Evolutionary conservation across 2,329 filamentous ascomycete genomes (phyloP), one percentile per base, ranked within the genome.

Genomic region (Pseudopyricularia javanii): DNA sequence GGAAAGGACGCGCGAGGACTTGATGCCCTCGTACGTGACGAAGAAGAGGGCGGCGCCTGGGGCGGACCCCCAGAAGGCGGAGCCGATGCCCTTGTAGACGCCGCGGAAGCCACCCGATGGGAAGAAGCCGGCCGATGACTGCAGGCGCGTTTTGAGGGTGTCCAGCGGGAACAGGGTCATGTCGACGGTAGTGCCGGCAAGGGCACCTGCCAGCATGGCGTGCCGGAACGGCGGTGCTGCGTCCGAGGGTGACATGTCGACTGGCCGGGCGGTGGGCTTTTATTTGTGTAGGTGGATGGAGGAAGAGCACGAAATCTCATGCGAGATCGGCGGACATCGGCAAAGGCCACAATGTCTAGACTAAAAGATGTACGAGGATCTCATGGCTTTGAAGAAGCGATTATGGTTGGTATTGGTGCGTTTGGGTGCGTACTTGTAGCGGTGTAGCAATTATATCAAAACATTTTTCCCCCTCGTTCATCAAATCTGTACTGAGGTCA

Each of bases 1-100:
- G 26, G 35, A 47, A 20, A 28, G 33, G 53, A 33, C 20, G n/a
- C 12, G 50, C 9, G 48, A 50, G 33, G 32, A 37, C 67, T 91
- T 95, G 50, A 85, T 74, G 51, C 78, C 75, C 70, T 96, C 91
- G 74, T 95, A 95, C 51, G 89, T 93, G 65, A 88, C 86, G 79
- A 98, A 98, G 81, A 98, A 98, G 64, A 95, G 87, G 45, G 93
- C 91, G 1, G 94, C 93, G 53, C 90, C 89, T 0, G 93, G 93
- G 0, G 93, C 91, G 48, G 88, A 95, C 30, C 94, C 93, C 54
- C 96, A 84, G 50, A 97, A 75, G 1, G 91, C 90, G 54, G 83
- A 88, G 49, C 91, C 93, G 15, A 98, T 82, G 65, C 93, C 93
- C 47, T 88, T 85, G 74, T 98, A 98, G 61, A 97, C 88, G 56